Conservation (phyloP, 1,139 yeast species). For the Yamadazyma mexicana region DNA sequence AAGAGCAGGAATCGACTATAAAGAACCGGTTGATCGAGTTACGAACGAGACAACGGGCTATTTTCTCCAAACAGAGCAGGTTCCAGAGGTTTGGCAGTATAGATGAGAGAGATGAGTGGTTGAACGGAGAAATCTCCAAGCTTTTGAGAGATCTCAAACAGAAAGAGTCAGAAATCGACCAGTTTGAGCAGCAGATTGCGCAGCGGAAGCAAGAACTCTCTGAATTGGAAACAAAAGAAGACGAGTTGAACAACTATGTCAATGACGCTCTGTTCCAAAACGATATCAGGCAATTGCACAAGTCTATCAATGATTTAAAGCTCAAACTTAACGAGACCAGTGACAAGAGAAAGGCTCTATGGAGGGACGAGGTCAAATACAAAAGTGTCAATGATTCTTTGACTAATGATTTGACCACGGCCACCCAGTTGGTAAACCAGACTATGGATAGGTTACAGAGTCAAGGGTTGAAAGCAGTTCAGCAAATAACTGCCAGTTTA, state of each 20-base stretch:
- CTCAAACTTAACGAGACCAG: slow-evolving; percentile 43
- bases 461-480: slow-evolving; percentile 68
- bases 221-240: slow-evolving; percentile 40
- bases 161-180: slow-evolving; percentile 24
- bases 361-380: slow-evolving; percentile 78
- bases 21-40: slow-evolving; percentile 44
- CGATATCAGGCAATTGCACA: slow-evolving; percentile 28
- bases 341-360: slow-evolving; percentile 68
- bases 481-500: slow-evolving; percentile 54
- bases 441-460: slow-evolving; percentile 76
- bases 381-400: slow-evolving; percentile 58
- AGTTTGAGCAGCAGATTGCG: slow-evolving; percentile 21
- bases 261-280: slow-evolving; percentile 19
- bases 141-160: slow-evolving; percentile 18
- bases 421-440: slow-evolving; percentile 61
- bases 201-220: slow-evolving; percentile 18
- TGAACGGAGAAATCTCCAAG: slow-evolving; percentile 35
- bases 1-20: slow-evolving; percentile 38
- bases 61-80: slow-evolving; percentile 75
- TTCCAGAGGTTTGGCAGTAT: slow-evolving; percentile 57
- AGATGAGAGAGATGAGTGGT: slow-evolving; percentile 69
- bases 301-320: slow-evolving; percentile 39
- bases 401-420: slow-evolving; percentile 52
- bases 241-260: slow-evolving; percentile 33
- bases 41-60: slow-evolving; percentile 56